Percentiles rank a stretch among this genome's conserved stretches.
phyloP scores from a whole-genome alignment of 345 rosid genomes.

The Eucalyptus pauciflora region DNA sequence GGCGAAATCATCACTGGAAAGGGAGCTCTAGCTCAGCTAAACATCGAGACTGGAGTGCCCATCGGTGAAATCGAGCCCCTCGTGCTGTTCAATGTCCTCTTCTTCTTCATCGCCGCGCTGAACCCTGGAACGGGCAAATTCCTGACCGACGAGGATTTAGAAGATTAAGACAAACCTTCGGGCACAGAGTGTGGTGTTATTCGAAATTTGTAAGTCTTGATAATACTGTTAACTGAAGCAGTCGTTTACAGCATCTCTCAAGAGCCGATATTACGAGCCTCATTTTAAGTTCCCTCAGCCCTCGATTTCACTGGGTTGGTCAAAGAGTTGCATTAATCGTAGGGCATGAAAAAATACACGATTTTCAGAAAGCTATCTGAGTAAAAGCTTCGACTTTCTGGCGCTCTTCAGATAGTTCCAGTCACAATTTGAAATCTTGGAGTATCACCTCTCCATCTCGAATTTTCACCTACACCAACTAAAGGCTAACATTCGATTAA shows the following conservation, averaged over 20 bases:
- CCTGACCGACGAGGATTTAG: conserved; percentile 63
- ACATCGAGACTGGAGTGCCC: conserved; percentile 95
- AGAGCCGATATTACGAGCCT: not conserved
- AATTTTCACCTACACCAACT: not conserved
- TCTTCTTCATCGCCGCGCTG: conserved; percentile 89
- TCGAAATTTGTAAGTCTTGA: not conserved
- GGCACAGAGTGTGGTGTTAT: not conserved
- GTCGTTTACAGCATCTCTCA: not conserved
- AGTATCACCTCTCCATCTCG: not conserved
- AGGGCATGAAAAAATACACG: not conserved
- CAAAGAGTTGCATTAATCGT: not conserved
- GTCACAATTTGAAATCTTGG: not conserved
- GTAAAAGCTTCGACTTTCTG: not conserved
- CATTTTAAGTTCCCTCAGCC: not conserved
- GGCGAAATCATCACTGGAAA: conserved; percentile 93
- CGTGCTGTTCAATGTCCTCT: conserved; percentile 73
- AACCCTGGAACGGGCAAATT: conserved; percentile 94
- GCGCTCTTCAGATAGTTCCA: not conserved
- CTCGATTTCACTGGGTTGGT: not conserved
- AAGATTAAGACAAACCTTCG: not conserved
- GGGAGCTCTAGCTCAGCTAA: conserved; percentile 94
- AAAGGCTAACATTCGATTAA: not conserved
- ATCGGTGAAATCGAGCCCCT: conserved; percentile 83
- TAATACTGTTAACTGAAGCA: not conserved
- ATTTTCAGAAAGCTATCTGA: not conserved